phyloP scores from a whole-genome alignment of 768 basidiomycete genomes.

The Rossbeevera mucosa region DNA sequence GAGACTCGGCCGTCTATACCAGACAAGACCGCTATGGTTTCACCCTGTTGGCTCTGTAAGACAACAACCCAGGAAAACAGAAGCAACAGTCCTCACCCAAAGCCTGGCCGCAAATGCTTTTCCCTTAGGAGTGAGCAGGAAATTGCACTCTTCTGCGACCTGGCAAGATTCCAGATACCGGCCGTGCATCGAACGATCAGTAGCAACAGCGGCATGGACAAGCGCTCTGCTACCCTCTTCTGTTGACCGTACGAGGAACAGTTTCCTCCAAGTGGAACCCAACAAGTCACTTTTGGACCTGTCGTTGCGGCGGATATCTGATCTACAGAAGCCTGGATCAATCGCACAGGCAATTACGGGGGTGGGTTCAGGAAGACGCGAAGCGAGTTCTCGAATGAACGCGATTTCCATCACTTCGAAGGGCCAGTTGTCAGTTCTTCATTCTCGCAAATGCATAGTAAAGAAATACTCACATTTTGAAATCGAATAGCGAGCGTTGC shows the following conservation, averaged over 20 bases:
- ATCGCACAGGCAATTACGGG: constrained; percentile 25
- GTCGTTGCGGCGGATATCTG: constrained; percentile 21
- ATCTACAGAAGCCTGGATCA: constrained; percentile 34
- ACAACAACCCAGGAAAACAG: neutral
- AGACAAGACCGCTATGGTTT: constrained; percentile 20
- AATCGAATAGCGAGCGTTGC: constrained; percentile 17
- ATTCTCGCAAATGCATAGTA: neutral
- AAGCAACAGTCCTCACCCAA: constrained; percentile 28
- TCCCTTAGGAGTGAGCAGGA: constrained; percentile 26
- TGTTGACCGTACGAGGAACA: constrained; percentile 24
- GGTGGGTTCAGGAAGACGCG: constrained; percentile 20
- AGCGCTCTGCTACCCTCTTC: constrained; percentile 29
- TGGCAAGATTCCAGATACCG: constrained; percentile 26
- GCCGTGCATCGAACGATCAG: constrained; percentile 25
- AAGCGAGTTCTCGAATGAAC: constrained; percentile 32
- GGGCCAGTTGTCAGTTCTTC: neutral
- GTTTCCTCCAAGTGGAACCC: neutral
- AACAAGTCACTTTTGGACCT: neutral
- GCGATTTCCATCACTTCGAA: constrained; percentile 29
- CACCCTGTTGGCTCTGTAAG: constrained; percentile 13
- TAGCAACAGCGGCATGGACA: constrained; percentile 30
- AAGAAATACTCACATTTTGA: constrained; percentile 21
- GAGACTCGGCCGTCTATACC: constrained; percentile 19
- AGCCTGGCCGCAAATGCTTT: constrained; percentile 23
- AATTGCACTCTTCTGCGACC: constrained; percentile 30